Conservation (phyloP, 768 basidiomycete species). For the Suillus alpinus region DNA sequence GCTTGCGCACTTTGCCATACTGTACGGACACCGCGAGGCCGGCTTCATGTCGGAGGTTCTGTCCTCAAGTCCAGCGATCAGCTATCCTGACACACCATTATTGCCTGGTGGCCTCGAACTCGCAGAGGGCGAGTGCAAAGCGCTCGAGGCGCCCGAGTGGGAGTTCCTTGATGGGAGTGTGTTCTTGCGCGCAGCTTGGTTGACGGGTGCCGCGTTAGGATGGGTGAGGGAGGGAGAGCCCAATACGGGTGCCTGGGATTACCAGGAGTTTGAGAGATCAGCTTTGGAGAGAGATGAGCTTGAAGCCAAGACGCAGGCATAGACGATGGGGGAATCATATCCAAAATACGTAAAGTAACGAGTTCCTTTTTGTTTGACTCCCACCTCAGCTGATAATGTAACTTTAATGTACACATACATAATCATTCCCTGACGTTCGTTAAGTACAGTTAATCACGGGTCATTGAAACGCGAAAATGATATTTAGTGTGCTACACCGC, state of each 20-base stretch:
- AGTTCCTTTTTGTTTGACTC: background rate
- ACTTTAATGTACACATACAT: background rate
- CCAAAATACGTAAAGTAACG: background rate
- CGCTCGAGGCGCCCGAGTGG: conserved; percentile 45
- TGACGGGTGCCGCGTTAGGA: conserved; percentile 44
- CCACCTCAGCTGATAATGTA: background rate
- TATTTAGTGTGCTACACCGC: too few relatives aligned
- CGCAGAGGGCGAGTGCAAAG: conserved; percentile 9
- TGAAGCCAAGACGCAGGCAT: conserved; percentile 4
- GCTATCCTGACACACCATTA: background rate
- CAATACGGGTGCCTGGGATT: conserved; percentile 26
- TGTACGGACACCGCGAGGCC: conserved; percentile 42
- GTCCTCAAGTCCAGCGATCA: background rate
- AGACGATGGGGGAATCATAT: background rate
- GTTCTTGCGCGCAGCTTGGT: conserved; percentile 55
- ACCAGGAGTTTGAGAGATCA: conserved; percentile 25
- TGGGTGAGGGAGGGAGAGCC: conserved; percentile 40
- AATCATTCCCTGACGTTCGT: background rate
- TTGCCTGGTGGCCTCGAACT: conserved; percentile 6
- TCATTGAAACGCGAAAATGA: too few relatives aligned
- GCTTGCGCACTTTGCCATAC: conserved; percentile 41
- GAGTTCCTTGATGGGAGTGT: conserved; percentile 55
- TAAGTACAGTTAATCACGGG: background rate
- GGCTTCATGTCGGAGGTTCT: conserved; percentile 31
- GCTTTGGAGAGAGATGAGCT: conserved; percentile 20